Conservation (phyloP, 495 filamentous ascomycete genomes). For the Hyaloscypha variabilis region DNA sequence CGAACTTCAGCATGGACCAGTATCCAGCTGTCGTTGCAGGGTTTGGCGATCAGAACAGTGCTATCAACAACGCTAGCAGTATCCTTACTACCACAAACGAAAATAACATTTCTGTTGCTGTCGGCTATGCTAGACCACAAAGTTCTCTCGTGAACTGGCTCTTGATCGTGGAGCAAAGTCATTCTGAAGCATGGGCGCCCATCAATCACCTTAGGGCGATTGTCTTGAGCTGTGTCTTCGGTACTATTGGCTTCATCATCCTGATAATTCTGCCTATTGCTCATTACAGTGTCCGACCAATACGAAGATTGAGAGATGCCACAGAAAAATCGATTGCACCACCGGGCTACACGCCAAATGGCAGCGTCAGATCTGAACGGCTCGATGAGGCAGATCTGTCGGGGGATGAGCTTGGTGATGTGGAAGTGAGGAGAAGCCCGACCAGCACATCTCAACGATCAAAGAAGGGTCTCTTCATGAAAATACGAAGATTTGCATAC, state of each 20-base stretch:
- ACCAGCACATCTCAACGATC: slow-evolving; percentile 31
- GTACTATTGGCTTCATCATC: slow-evolving; percentile 69
- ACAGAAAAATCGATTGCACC: slow-evolving; percentile 76
- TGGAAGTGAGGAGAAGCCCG: slow-evolving; percentile 19
- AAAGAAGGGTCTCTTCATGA: slow-evolving; percentile 40
- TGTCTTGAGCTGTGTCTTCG: slow-evolving; percentile 82
- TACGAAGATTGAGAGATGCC: slow-evolving; percentile 73
- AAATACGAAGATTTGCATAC: slow-evolving; percentile 39
- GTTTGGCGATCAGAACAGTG: slow-evolving; percentile 47
- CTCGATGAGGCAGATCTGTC: slow-evolving; percentile 40
- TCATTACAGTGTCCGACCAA: slow-evolving; percentile 78
- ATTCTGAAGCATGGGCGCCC: slow-evolving; percentile 72
- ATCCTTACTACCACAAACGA: slow-evolving; percentile 71
- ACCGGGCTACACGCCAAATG: slow-evolving; percentile 52
- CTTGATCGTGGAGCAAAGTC: slow-evolving; percentile 76
- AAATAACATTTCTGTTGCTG: slow-evolving; percentile 61
- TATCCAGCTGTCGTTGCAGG: slow-evolving; percentile 61
- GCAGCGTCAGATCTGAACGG: slow-evolving; percentile 44
- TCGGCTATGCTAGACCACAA: slow-evolving; percentile 69
- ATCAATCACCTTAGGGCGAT: slow-evolving; percentile 74
- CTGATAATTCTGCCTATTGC: slow-evolving; percentile 74
- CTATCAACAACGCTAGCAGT: slow-evolving; percentile 63
- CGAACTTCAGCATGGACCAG: slow-evolving; percentile 55
- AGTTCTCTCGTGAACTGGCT: slow-evolving; percentile 75
- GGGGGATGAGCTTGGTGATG: slow-evolving; percentile 23